A percentile compares a stretch with the other conserved stretches of the same genome.
Evolutionary conservation across 108 stramenopile genomes (phyloP).

Genomic region (Fragilaria crotonensis): DNA sequence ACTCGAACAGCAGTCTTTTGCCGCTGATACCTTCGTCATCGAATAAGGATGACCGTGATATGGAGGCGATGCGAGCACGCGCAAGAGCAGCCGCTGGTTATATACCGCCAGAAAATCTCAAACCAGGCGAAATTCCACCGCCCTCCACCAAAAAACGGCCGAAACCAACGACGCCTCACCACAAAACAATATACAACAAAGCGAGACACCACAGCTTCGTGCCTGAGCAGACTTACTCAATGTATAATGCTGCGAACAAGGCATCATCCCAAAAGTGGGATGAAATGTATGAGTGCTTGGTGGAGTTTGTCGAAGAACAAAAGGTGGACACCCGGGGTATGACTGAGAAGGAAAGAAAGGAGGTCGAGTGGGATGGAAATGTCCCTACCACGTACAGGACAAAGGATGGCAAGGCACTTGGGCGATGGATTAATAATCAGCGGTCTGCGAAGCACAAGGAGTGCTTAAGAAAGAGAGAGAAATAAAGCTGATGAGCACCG

Average conservation of each 20-base stretch:
- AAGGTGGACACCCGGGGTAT: slow-evolving; percentile 37
- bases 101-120: slow-evolving; percentile 30
- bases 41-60: slow-evolving; percentile 48
- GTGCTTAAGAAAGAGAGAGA: slow-evolving; percentile 72
- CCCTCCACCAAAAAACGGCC: slow-evolving; percentile 35
- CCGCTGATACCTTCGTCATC: slow-evolving; percentile 39
- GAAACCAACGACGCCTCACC: slow-evolving; percentile 6
- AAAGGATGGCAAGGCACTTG: slow-evolving; percentile 72
- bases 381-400: slow-evolving; percentile 64
- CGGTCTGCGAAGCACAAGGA: slow-evolving; percentile 76
- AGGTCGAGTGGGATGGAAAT: slow-evolving; percentile 75
- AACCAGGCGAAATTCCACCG: slow-evolving; percentile 1
- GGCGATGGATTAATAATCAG: slow-evolving; percentile 87
- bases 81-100: slow-evolving; percentile 79
- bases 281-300: slow-evolving; percentile 70
- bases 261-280: slow-evolving; percentile 80
- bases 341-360: slow-evolving; percentile 37
- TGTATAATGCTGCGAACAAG: slow-evolving; percentile 17
- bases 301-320: slow-evolving; percentile 64
- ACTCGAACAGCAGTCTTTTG: slow-evolving; percentile 17
- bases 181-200: background rate
- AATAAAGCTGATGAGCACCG: slow-evolving; percentile 64
- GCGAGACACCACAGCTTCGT: background rate
- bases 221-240: background rate
- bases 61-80: slow-evolving; percentile 58